Conservation (phyloP, 2,329 filamentous ascomycete genomes). For the Scortechinia acanthostroma region DNA sequence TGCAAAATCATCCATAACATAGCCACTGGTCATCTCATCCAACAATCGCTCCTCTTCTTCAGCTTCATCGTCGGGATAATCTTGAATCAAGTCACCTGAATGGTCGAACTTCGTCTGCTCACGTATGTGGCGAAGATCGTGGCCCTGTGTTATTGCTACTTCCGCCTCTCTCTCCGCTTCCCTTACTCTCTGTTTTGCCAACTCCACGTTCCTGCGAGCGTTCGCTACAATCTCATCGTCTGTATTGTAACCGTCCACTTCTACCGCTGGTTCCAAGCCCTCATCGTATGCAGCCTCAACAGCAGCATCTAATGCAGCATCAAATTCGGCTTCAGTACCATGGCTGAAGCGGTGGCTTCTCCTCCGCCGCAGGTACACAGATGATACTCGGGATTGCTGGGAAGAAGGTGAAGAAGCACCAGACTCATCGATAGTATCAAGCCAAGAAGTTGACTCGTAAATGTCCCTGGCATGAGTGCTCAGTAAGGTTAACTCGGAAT, state of each 20-base stretch:
- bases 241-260: constrained; percentile 24
- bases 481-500: background rate
- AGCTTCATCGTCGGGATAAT: constrained; percentile 61
- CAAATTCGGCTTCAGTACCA: constrained; percentile 81
- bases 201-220: constrained; percentile 60
- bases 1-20: constrained; percentile 75
- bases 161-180: constrained; percentile 47
- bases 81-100: constrained; percentile 52
- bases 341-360: constrained; percentile 64
- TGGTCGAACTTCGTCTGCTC: constrained; percentile 26
- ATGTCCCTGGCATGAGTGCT: background rate
- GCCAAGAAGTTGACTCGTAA: constrained; percentile 51
- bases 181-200: constrained; percentile 71
- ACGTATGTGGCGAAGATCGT: constrained; percentile 5
- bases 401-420: constrained; percentile 74
- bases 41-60: constrained; percentile 55
- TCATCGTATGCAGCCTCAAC: constrained; percentile 95
- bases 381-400: constrained; percentile 72
- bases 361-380: constrained; percentile 59
- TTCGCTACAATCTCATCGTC: constrained; percentile 37
- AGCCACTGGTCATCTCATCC: constrained; percentile 82
- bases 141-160: constrained; percentile 24
- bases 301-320: constrained; percentile 86
- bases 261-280: constrained; percentile 66
- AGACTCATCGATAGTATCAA: constrained; percentile 91